Conservation (phyloP, 805 yeast species). For the Ogataea pilisensis region DNA sequence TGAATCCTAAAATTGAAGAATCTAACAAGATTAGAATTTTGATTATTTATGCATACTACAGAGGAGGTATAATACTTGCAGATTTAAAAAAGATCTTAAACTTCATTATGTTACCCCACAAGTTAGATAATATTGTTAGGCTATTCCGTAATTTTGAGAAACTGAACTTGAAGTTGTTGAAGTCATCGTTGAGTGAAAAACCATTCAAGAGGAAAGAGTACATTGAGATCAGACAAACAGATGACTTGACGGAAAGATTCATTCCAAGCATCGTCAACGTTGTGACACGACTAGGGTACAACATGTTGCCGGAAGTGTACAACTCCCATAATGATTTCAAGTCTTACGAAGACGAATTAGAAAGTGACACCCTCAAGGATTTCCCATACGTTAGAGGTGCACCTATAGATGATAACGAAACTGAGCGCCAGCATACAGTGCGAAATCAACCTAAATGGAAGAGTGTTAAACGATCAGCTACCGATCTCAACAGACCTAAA, state of each 20-base stretch:
- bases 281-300: slow-evolving; percentile 22
- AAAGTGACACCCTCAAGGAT: slow-evolving; percentile 44
- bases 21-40: slow-evolving; percentile 74
- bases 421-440: slow-evolving; percentile 12
- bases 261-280: slow-evolving; percentile 27
- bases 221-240: slow-evolving; percentile 42
- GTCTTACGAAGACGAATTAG: slow-evolving; percentile 34
- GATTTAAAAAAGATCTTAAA: slow-evolving; percentile 69
- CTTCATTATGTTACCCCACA: slow-evolving; percentile 41
- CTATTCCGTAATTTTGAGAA: slow-evolving; percentile 54
- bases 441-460: slow-evolving; percentile 31
- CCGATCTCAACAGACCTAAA: slow-evolving; percentile 48
- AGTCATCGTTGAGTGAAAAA: slow-evolving; percentile 36
- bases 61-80: slow-evolving; percentile 74
- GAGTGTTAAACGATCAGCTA: slow-evolving; percentile 18
- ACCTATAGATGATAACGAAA: slow-evolving; percentile 23
- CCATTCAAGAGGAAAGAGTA: slow-evolving; percentile 45
- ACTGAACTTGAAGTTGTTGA: slow-evolving; percentile 34
- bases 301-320: slow-evolving; percentile 27
- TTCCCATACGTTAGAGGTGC: slow-evolving; percentile 43
- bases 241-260: slow-evolving; percentile 23
- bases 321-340: slow-evolving; percentile 8
- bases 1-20: slow-evolving; percentile 43
- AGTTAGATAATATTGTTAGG: slow-evolving; percentile 38
- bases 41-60: slow-evolving; percentile 66